Base-by-base conservation (phyloP, 192 early-diverging fungal species). In the Podila minutissima region DNA sequence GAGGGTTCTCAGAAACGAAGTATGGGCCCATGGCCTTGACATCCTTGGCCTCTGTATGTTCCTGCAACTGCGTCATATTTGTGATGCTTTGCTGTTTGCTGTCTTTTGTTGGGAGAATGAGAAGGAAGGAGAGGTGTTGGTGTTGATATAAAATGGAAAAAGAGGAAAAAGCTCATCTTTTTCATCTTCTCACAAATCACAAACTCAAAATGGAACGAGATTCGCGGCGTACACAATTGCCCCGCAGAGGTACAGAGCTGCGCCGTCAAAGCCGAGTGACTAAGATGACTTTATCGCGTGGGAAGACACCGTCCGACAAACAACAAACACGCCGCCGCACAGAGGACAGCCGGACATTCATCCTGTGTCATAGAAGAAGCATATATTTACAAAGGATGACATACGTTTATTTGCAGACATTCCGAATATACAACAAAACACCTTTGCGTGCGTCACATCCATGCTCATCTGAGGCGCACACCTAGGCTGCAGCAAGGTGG, bases 1-100 rank as follows among this genome's bases (percentile, higher is more conserved):
- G 77, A 31, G 77, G 77, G 29, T 64, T 32, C 4, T 50, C 55
- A 1, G 53, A 67, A 38, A 81, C 57, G 1, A 59, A 2, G 28
- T 81, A 81, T 8, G 70, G 71, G 24, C 77, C 77, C 55, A 70
- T 70, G 13, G 67, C 67, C 26, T 17, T 69, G n/a, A 55, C 24
- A 26, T 8, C n/a, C 53, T 20, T 55, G 53, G 5, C 24, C n/a
- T 0, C 22, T 55, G 53, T 55, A n/a, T 24, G 12, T 3, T 55
- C 53, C 24, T 55, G 20, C n/a, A 4, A 22, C 8, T 55, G 53
- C 5, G 24, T 12, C 24, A 24, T 55, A 37, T 55, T 17, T 24
- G 20, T 55, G 12, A 46, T 46, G 12, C 41, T 26, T 26, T 55
- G n/a, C 11, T 55, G 24, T 24, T 22, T 22, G 53, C 5, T 22